phyloP scores from a whole-genome alignment of 2,329 filamentous ascomycete species.

The Fusarium miscanthi region DNA sequence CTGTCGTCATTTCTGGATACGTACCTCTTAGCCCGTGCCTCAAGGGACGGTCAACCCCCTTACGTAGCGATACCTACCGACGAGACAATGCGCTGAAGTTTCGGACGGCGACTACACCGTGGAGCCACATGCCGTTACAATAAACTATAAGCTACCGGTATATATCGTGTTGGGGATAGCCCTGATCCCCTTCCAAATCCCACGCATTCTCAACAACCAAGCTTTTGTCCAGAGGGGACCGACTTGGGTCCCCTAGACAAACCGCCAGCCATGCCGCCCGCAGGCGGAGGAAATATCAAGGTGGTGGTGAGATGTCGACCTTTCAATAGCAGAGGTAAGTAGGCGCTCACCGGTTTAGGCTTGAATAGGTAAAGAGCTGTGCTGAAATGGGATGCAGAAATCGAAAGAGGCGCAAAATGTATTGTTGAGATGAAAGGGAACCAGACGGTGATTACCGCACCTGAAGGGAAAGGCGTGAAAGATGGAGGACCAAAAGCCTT shows the following conservation, averaged over 20 bases:
- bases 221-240: slow-evolving; percentile 48
- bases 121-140: slow-evolving; percentile 27
- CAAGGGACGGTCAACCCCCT: slow-evolving; percentile 32
- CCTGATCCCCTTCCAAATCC: slow-evolving; percentile 27
- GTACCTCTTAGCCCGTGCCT: slow-evolving; percentile 25
- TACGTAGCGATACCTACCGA: slow-evolving; percentile 19
- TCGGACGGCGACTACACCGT: slow-evolving; percentile 36
- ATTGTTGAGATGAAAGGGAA: slow-evolving; percentile 96
- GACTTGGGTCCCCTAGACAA: slow-evolving; percentile 50
- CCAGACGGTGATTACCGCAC: slow-evolving; percentile 87
- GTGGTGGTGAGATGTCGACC: slow-evolving; percentile 97
- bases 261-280: slow-evolving; percentile 54
- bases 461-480: slow-evolving; percentile 75
- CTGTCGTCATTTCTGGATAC: slow-evolving; percentile 45
- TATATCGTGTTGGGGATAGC: slow-evolving; percentile 7
- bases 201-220: slow-evolving; percentile 46
- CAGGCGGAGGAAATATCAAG: slow-evolving; percentile 97
- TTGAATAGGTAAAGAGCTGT: not conserved
- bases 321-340: slow-evolving; percentile 91
- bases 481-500: slow-evolving; percentile 83
- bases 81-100: slow-evolving; percentile 42
- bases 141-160: slow-evolving; percentile 25
- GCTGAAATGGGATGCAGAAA: slow-evolving; percentile 67
- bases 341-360: slow-evolving; percentile 1
- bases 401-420: slow-evolving; percentile 91